Base-by-base conservation (phyloP, 306 rosid genomes). In the Medicago truncatula region DNA sequence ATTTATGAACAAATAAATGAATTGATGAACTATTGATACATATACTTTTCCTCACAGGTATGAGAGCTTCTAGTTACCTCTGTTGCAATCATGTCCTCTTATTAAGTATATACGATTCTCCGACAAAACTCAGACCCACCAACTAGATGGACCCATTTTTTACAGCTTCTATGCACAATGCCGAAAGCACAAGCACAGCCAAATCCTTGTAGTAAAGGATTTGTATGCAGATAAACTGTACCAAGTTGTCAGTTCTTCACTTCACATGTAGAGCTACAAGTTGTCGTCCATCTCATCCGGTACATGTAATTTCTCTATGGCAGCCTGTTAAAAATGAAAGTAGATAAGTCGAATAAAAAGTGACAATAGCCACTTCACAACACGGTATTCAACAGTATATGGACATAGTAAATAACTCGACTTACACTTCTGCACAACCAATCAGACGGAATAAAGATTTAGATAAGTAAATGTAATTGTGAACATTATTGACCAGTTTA, bases 221-320 rank as follows among this genome's bases (percentile, higher is more conserved):
- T 82, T 67, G 70, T 61, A 67, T 76, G 82, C 34, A 38, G 74
- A 58, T 65, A 47, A 83, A 49, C 76, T 81, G 76, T 83, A 84
- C 70, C 74, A 76, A 67, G 62, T 67, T 70, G 63, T 67, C 77
- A 58, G 43, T 66, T 69, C 67, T 43, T 72, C 72, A 65, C 78
- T 71, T 65, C 74, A 56, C 18, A 54, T 8, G 58, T 25, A 58
- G 66, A 60, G 73, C 83, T 87, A 94, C 81, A 93, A 85, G 83
- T 79, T 86, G 86, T 92, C 99, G 57, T 96, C 97, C 70, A 88
- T 74, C 66, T 96, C 99, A 76, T 96, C 99, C 0, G 98, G 99
- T 68, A 92, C 97, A 63, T 88, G 96, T 86, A 96, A 85, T 88
- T 93, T 96, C 90, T 96, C 99, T 12, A 96, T 96, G 73, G 93